A percentile compares a stretch with the other conserved stretches of the same genome.
Evolutionary conservation across 1,284 basidiomycete genomes (phyloP).

Genomic region (Sanghuangporus weigelae): DNA sequence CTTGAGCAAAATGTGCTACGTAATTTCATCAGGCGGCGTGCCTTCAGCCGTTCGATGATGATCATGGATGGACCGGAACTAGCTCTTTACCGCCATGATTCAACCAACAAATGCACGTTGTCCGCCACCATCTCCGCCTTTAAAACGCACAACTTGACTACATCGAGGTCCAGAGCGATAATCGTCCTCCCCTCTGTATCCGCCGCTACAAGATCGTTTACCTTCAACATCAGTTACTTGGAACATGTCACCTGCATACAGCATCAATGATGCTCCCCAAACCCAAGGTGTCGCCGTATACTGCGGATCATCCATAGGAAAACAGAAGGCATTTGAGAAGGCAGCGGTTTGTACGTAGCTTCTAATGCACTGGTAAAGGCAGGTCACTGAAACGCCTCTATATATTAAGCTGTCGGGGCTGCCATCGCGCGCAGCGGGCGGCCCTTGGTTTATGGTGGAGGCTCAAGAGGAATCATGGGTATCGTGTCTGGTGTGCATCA

Average conservation of each 20-base stretch:
- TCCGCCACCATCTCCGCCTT: neutral
- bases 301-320: constrained; percentile 73
- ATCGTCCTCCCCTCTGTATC: neutral
- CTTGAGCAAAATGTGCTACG: neutral
- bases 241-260: neutral
- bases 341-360: constrained; percentile 64
- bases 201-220: neutral
- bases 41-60: too few relatives aligned
- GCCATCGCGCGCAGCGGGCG: constrained; percentile 63
- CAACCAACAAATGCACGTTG: too few relatives aligned
- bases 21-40: too few relatives aligned
- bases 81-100: too few relatives aligned
- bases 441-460: constrained; percentile 85
- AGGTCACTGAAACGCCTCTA: constrained; percentile 2
- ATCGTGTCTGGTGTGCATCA: constrained; percentile 52
- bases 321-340: constrained; percentile 49
- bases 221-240: neutral
- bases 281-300: constrained; percentile 61
- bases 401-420: constrained; percentile 56
- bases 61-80: too few relatives aligned
- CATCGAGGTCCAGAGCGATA: too few relatives aligned
- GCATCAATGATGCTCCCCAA: neutral
- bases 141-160: too few relatives aligned
- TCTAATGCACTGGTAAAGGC: neutral
- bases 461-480: constrained; percentile 83